Evolutionary conservation across 23 red algal species (phyloP).

Genomic region (Pyropia haitanensis): DNA sequence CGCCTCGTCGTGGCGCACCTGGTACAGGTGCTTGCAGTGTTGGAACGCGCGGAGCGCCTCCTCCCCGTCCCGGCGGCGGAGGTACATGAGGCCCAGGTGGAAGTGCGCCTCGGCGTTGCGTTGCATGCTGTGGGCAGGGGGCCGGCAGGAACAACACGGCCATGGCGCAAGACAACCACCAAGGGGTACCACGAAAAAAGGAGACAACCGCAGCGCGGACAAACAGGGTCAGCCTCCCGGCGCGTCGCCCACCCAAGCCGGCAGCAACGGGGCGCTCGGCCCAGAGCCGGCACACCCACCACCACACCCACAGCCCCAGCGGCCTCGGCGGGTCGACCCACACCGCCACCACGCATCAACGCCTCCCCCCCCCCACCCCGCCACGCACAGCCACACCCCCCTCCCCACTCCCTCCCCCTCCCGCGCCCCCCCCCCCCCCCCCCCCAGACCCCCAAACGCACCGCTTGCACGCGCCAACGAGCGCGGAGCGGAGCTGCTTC

Average conservation of each 20-base stretch:
- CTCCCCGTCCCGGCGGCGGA: constrained; percentile 28
- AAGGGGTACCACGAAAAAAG: too few relatives aligned
- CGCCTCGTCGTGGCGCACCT: constrained; percentile 15
- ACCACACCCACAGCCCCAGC: not conserved
- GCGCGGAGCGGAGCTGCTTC: constrained; percentile 57
- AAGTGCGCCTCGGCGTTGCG: constrained; percentile 60
- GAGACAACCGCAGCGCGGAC: too few relatives aligned
- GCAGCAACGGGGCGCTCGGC: too few relatives aligned
- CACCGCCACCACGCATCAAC: not conserved
- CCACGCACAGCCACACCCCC: too few relatives aligned
- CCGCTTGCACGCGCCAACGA: constrained; percentile 59
- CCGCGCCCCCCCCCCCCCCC: too few relatives aligned
- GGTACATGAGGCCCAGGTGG: constrained; percentile 59
- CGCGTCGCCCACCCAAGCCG: too few relatives aligned
- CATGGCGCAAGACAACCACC: too few relatives aligned
- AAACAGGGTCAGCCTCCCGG: too few relatives aligned
- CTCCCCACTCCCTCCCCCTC: too few relatives aligned
- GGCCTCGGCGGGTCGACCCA: too few relatives aligned
- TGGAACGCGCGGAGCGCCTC: constrained; percentile 41
- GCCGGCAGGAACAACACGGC: not conserved
- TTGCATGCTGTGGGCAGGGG: constrained; percentile 9
- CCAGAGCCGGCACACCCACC: too few relatives aligned
- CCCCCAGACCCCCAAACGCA: not conserved
- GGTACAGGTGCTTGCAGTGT: constrained; percentile 22
- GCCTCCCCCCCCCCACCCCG: too few relatives aligned